A percentile compares a stretch with the other conserved stretches of the same genome.
Evolutionary conservation across 495 filamentous ascomycete genomes (phyloP).

Genomic region (Amphirosellinia nigrospora): DNA sequence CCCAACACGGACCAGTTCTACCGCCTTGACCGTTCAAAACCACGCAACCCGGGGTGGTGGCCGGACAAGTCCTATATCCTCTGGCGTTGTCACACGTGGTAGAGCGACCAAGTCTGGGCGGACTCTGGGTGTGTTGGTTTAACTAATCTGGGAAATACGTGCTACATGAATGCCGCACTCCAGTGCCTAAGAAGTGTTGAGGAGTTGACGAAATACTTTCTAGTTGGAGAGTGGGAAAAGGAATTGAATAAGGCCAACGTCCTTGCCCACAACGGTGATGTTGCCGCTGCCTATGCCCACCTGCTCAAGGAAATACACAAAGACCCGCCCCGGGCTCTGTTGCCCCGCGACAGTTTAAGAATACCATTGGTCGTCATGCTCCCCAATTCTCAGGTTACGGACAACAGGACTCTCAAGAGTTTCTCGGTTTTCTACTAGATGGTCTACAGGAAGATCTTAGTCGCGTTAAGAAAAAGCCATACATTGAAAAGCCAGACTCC

Average conservation of each 20-base stretch:
- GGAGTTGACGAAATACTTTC: slow-evolving; percentile 89
- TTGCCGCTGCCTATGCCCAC: slow-evolving; percentile 79
- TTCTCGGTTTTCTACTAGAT: slow-evolving; percentile 94
- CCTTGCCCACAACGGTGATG: slow-evolving; percentile 79
- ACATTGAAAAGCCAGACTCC: slow-evolving; percentile 96
- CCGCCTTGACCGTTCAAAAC: slow-evolving; percentile 36
- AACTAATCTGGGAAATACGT: slow-evolving; percentile 92
- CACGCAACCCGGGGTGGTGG: slow-evolving; percentile 57
- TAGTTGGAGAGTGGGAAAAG: slow-evolving; percentile 70
- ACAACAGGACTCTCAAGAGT: slow-evolving; percentile 97
- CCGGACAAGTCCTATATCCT: slow-evolving; percentile 67
- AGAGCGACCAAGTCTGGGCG: slow-evolving; percentile 65
- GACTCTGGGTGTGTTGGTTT: slow-evolving; percentile 78
- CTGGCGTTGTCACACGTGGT: slow-evolving; percentile 66
- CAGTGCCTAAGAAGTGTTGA: slow-evolving; percentile 92
- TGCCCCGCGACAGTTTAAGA: slow-evolving; percentile 78
- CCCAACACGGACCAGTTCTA: slow-evolving; percentile 38
- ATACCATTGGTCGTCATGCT: slow-evolving; percentile 76
- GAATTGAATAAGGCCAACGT: slow-evolving; percentile 87
- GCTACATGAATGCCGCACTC: slow-evolving; percentile 97
- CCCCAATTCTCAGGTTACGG: slow-evolving; percentile 91
- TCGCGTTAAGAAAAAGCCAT: slow-evolving; percentile 92
- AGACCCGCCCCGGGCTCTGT: slow-evolving; percentile 66
- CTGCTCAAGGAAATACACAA: slow-evolving; percentile 77
- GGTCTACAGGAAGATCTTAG: slow-evolving; percentile 95